A percentile compares a stretch with the other conserved stretches of the same genome.
These are phyloP conservation scores for Aspergillus ibericus DNA, from an alignment of 2,329 filamentous ascomycete genomes.

Conservation along the genomic window DNA sequence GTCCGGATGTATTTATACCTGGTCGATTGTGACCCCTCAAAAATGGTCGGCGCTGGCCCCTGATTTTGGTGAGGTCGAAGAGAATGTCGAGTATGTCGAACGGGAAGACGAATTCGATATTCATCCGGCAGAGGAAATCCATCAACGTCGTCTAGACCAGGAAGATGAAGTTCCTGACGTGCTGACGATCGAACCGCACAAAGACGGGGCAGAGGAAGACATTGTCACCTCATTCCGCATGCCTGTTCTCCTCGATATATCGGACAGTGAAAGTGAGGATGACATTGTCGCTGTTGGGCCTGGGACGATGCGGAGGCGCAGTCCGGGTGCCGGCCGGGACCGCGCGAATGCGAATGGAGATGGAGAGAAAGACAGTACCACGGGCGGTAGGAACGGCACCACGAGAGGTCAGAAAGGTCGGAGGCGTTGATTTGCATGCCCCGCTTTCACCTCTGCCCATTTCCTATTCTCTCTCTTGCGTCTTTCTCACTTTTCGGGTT, in stretches of 20 bases:
- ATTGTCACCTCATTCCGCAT: conserved; percentile 72
- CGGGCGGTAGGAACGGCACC: conserved; percentile 21
- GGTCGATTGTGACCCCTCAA: conserved; percentile 92
- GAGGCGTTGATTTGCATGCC: conserved; percentile 27
- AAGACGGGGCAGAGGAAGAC: conserved; percentile 58
- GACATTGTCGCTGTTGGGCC: conserved; percentile 69
- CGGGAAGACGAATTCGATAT: conserved; percentile 98
- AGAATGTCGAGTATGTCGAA: conserved; percentile 96
- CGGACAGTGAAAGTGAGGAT: conserved; percentile 93
- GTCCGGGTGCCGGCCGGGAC: conserved; percentile 70
- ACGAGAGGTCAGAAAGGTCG: conserved; percentile 31
- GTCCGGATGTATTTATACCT: conserved; percentile 89
- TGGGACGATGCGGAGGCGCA: conserved; percentile 85
- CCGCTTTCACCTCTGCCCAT: background rate
- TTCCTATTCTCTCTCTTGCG: background rate
- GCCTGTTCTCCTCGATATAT: conserved; percentile 89
- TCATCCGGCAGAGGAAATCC: conserved; percentile 89
- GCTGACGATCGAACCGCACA: conserved; percentile 69
- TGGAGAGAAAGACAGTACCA: conserved; percentile 26
- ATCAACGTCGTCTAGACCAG: conserved; percentile 82
- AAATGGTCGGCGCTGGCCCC: conserved; percentile 96
- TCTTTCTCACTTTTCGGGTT: background rate
- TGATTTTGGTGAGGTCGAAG: conserved; percentile 95
- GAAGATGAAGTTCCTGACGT: conserved; percentile 96
- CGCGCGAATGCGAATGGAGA: conserved; percentile 54